phyloP scores from a whole-genome alignment of 768 basidiomycete species.

The Filobasidium floriforme region DNA sequence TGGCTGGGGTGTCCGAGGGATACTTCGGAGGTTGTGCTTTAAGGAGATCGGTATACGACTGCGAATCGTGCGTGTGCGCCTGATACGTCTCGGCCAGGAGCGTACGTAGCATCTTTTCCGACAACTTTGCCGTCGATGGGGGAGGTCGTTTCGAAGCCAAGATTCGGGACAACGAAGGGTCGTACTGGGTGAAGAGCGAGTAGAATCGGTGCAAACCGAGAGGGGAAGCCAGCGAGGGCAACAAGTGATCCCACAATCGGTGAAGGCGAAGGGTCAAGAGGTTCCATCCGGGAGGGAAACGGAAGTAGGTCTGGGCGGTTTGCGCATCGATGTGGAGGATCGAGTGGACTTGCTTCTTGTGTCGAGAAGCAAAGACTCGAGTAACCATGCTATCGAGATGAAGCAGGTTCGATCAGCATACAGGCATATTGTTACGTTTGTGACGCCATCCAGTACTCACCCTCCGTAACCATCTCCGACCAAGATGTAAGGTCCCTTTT shows the following conservation, averaged over 20 bases:
- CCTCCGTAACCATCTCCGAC: conserved; percentile 45
- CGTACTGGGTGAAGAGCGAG: conserved; percentile 35
- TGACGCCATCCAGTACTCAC: conserved; percentile 22
- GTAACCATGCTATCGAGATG: conserved; percentile 29
- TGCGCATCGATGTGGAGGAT: conserved; percentile 43
- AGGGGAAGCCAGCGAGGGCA: conserved; percentile 38
- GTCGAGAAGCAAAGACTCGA: conserved; percentile 39
- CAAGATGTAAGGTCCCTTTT: conserved; percentile 30
- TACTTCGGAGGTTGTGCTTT: conserved; percentile 30
- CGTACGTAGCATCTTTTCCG: conserved; percentile 37
- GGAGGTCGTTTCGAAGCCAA: conserved; percentile 34
- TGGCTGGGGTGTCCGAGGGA: conserved; percentile 30
- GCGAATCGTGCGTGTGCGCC: conserved; percentile 35
- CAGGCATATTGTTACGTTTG: neutral
- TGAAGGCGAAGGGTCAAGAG: conserved; percentile 28
- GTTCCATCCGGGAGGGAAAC: conserved; percentile 30
- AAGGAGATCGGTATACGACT: conserved; percentile 33
- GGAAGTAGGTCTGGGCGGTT: conserved; percentile 42
- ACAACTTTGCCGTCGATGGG: conserved; percentile 31
- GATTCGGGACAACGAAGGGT: conserved; percentile 37
- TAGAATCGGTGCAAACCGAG: conserved; percentile 39
- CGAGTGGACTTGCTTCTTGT: conserved; percentile 34
- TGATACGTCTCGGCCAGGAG: conserved; percentile 40
- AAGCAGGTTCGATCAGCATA: neutral
- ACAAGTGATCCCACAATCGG: conserved; percentile 34